Evolutionary conservation across 345 rosid species (phyloP).

Genomic region (Salix suchowensis): DNA sequence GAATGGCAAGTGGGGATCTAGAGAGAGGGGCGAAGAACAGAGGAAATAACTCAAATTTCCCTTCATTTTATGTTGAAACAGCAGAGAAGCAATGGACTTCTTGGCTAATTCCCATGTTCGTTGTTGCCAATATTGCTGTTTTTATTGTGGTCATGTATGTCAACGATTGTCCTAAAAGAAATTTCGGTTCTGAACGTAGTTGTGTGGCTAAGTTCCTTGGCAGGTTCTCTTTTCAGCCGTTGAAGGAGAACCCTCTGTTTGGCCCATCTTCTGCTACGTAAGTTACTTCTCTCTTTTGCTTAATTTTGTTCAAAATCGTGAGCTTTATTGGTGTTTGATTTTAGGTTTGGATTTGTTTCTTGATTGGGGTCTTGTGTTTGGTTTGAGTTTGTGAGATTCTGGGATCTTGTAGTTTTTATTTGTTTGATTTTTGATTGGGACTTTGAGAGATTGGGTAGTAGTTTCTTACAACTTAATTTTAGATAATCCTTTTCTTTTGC

Average conservation of each 20-base stretch:
- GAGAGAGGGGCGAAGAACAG: constrained; percentile 50
- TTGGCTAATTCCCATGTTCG: constrained; percentile 81
- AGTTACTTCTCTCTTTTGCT: constrained; percentile 16
- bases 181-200: constrained; percentile 28
- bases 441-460: neutral
- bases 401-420: neutral
- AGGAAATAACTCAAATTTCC: constrained; percentile 18
- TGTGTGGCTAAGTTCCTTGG: constrained; percentile 79
- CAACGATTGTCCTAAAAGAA: constrained; percentile 78
- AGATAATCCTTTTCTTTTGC: neutral
- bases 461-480: neutral
- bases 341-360: constrained; percentile 4
- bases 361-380: neutral
- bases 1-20: constrained; percentile 59
- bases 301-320: neutral
- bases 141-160: constrained; percentile 71
- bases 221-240: constrained; percentile 80
- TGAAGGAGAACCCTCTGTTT: constrained; percentile 82
- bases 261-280: constrained; percentile 90
- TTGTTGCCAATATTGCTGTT: constrained; percentile 63
- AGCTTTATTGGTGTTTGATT: neutral
- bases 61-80: constrained; percentile 34
- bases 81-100: constrained; percentile 70
- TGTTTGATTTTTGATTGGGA: neutral
- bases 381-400: neutral